Evolutionary conservation across 2,329 filamentous ascomycete species (phyloP), one percentile per base, ranked within the genome.

Genomic region (Colletotrichum gloeosporioides): DNA sequence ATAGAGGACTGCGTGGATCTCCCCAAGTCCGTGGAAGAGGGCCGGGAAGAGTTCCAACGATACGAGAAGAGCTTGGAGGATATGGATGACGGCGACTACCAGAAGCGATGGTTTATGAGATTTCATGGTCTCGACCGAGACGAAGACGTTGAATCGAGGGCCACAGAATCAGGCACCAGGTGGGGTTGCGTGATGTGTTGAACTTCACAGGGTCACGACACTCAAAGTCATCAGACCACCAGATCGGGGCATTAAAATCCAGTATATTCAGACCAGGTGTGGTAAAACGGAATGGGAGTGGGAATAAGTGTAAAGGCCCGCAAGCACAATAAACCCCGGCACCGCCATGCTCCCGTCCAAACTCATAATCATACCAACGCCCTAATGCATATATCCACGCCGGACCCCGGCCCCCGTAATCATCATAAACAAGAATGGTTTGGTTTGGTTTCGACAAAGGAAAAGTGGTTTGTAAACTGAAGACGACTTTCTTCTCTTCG

Each of bases 351-450:
- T 71, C 71, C 71, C 36, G 55, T 75, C 63, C 72, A 63, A 55
- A 75, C 55, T 49, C 67, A 65, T 75, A 77, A 75, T 68, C 75
- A 75, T 69, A 64, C 66, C 71, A 77, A 74, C 71, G 53, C 71
- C 71, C 59, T 62, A 63, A 75, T 75, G 71, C 75, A 65, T 73
- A 27, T 67, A 39, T 67, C 71, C 66, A 75, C 71, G 71, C 74
- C 70, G 18, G 72, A 32, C 27, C 59, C 34, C 71, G 34, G 59
- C 71, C 74, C 74, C 64, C 44, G 44, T 53, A 53, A 39, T 49
- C 59, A 75, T 77, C 61, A 61, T 64, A 36, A 77, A 62, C 66
- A 74, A 72, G 39, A 32, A 59, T 53, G 44, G 44, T 53, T 53
- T 53, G 44, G 44, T 53, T 53, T 53, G 44, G 44, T 53, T 53